Evolutionary conservation across 768 basidiomycete genomes (phyloP).

Genomic region (Mycena amicta): DNA sequence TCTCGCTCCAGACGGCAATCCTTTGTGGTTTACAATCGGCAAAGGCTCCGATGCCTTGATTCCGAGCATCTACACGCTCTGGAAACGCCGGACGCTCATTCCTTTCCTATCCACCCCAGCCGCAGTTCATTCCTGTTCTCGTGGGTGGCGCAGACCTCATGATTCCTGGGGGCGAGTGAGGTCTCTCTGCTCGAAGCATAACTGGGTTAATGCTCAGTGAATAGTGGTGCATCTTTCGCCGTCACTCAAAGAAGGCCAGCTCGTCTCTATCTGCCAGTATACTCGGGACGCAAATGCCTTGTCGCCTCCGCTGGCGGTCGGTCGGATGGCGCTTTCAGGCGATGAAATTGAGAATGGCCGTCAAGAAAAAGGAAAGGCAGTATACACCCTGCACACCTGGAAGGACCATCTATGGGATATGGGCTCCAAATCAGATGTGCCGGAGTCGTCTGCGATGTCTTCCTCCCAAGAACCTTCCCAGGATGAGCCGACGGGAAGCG

Average conservation of each 20-base stretch:
- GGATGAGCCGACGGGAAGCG: constrained; percentile 12
- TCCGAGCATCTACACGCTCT: constrained; percentile 82
- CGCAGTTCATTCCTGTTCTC: constrained; percentile 69
- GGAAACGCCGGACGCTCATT: constrained; percentile 71
- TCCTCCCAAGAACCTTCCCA: neutral
- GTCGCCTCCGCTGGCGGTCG: constrained; percentile 74
- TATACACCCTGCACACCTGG: constrained; percentile 72
- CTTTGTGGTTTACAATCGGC: constrained; percentile 78
- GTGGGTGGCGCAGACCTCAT: constrained; percentile 85
- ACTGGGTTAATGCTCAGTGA: constrained; percentile 3
- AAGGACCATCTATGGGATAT: constrained; percentile 76
- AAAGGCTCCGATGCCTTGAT: constrained; percentile 69
- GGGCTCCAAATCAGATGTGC: constrained; percentile 64
- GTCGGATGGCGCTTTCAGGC: constrained; percentile 63
- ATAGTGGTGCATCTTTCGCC: constrained; percentile 62
- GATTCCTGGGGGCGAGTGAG: constrained; percentile 76
- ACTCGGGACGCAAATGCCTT: constrained; percentile 35
- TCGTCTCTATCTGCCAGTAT: constrained; percentile 67
- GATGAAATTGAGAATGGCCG: constrained; percentile 45
- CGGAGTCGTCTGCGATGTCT: constrained; percentile 39
- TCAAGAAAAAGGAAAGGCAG: constrained; percentile 75
- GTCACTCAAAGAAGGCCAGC: constrained; percentile 44
- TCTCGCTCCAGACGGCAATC: constrained; percentile 64
- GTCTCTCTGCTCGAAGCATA: neutral
- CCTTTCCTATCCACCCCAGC: constrained; percentile 73